These are phyloP conservation scores for Ceratobasidium sp. DNA, from an alignment of 1,284 basidiomycete genomes.

Conservation along the genomic window DNA sequence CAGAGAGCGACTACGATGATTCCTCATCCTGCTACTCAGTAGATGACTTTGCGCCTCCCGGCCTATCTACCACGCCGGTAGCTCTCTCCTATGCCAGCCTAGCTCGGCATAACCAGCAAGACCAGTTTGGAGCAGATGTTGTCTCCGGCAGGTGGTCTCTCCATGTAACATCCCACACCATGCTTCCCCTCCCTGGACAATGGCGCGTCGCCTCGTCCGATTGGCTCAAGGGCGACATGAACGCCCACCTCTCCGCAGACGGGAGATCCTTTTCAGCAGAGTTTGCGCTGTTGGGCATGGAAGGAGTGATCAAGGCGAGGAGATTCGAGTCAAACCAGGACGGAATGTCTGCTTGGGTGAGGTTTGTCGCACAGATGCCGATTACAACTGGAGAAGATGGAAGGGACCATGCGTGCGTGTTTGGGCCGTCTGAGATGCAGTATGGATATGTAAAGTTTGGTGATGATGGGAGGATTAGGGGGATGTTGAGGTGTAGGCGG, in stretches of 20 bases:
- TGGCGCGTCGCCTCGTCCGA: conserved; percentile 34
- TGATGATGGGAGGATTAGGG: conserved; percentile 2
- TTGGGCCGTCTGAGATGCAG: conserved; percentile 37
- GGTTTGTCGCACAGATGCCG: conserved; percentile 40
- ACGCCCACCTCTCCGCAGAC: conserved; percentile 20
- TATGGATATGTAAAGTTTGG: conserved; percentile 37
- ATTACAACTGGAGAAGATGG: conserved; percentile 18
- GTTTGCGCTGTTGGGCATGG: conserved; percentile 30
- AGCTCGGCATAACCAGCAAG: neutral
- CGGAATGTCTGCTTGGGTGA: conserved; percentile 24
- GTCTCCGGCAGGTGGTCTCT: conserved; percentile 39
- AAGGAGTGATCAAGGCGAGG: conserved; percentile 33
- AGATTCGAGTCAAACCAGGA: conserved; percentile 9
- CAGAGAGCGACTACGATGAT: conserved; percentile 35
- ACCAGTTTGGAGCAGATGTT: conserved; percentile 6
- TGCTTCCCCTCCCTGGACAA: conserved; percentile 20
- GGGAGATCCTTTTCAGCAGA: conserved; percentile 13
- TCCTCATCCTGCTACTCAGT: neutral
- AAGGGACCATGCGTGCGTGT: neutral
- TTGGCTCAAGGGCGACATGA: conserved; percentile 41
- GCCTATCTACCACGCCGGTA: conserved; percentile 5
- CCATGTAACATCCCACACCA: conserved; percentile 18
- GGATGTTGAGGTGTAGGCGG: conserved; percentile 30
- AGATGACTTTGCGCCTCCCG: no score
- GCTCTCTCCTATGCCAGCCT: conserved; percentile 6